phyloP scores from a whole-genome alignment of 192 early-diverging fungal species.

The Bifiguratus adelaidae region DNA sequence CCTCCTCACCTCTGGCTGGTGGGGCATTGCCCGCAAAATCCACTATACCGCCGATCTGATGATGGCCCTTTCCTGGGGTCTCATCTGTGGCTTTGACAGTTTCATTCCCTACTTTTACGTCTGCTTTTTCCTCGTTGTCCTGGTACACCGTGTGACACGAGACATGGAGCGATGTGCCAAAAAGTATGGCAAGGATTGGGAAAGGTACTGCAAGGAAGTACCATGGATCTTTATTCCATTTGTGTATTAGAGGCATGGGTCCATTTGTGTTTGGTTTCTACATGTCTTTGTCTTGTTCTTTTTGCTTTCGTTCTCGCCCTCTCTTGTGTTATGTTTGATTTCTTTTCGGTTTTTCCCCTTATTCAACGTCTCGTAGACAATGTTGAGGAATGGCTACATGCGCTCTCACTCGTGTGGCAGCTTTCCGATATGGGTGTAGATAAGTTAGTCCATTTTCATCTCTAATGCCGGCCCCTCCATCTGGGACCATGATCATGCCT shows the following conservation, averaged over 20 bases:
- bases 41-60: constrained; percentile 85
- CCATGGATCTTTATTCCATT: constrained; percentile 76
- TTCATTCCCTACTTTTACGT: constrained; percentile 84
- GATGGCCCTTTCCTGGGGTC: constrained; percentile 73
- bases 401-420: too few species aligned
- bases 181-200: constrained; percentile 90
- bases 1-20: constrained; percentile 57
- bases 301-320: not conserved
- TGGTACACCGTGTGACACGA: constrained; percentile 72
- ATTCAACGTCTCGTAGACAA: too few species aligned
- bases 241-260: constrained; percentile 33
- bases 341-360: not conserved
- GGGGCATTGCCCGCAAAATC: constrained; percentile 57
- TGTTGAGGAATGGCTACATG: too few species aligned
- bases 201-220: constrained; percentile 61
- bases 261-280: not conserved
- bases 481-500: too few species aligned
- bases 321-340: not conserved
- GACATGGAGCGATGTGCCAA: constrained; percentile 77
- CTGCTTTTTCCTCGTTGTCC: constrained; percentile 72
- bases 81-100: constrained; percentile 68
- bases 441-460: too few species aligned
- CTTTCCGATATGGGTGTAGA: too few species aligned
- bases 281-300: not conserved
- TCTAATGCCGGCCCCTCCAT: too few species aligned